Evolutionary conservation across 148 eudicot species (phyloP), one percentile per base, ranked within the genome.

Genomic region (Persicaria tinctoria): DNA sequence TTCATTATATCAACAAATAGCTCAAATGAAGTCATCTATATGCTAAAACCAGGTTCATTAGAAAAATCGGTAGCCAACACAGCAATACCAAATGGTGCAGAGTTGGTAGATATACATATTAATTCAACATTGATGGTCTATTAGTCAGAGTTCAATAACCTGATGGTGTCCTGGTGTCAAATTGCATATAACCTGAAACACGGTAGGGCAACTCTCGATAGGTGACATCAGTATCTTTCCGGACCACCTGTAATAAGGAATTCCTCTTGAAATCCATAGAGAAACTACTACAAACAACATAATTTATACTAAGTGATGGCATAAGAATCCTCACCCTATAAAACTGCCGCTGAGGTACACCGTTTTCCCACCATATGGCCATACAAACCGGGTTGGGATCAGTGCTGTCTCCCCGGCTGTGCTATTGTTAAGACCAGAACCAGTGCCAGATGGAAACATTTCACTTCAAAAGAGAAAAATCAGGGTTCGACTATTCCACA

Each of bases 151-250:
- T 5, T 59, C 64, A 59, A 63, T 63, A 7, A 89, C 94, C 91
- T 90, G 85, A 74, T 87, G 89, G 81, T 79, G 82, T 53, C 91
- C 93, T n/a, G 91, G 89, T 23, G 88, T 74, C 75, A 89, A 87
- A 82, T 80, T 84, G 80, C 85, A 86, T 48, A 87, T 79, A 80
- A 79, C 87, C 83, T 89, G 89, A 81, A 89, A 87, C 11, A 76
- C 87, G 5, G 87, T 83, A 7, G 93, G 91, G 77, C 84, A 83
- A 27, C 91, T 91, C 83, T 87, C 91, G 79, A 89, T 79, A 1
- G 93, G 91, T 6, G 90, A 81, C 93, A 89, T 87, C 9, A 73
- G 79, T 76, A 86, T 77, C 74, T 76, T 80, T 68, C 87, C 86
- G 18, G 81, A 76, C 93, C 93, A 87, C 81, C 93, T 85, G 79